Conservation (phyloP, 139 green algal genomes). For the Closterium sp. region DNA sequence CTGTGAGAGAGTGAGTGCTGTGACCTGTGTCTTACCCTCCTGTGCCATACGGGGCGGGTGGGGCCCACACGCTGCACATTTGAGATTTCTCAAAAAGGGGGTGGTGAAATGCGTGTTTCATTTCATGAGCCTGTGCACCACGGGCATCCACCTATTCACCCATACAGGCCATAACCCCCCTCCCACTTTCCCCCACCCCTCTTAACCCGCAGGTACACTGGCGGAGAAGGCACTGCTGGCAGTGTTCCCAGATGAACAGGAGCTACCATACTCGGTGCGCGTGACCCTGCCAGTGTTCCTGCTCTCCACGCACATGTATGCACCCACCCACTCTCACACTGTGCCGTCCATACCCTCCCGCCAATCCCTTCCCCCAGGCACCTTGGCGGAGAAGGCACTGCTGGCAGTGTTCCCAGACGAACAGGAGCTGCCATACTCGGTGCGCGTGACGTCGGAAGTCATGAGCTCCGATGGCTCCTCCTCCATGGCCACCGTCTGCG, state of each 20-base stretch:
- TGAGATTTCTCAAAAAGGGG: too few relatives aligned
- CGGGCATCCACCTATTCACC: too few relatives aligned
- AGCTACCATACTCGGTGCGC: slow-evolving; percentile 83
- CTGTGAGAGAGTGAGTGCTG: too few relatives aligned
- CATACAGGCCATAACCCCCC: too few relatives aligned
- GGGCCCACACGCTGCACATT: too few relatives aligned
- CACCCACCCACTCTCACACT: too few relatives aligned
- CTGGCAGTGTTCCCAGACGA: slow-evolving; percentile 60
- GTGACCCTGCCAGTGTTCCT: slow-evolving; percentile 80
- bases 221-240: slow-evolving; percentile 79
- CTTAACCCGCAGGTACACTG: slow-evolving; percentile 55
- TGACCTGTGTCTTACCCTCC: too few relatives aligned
- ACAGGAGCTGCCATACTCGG: slow-evolving; percentile 77
- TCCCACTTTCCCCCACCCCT: too few relatives aligned
- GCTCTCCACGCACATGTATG: neutral
- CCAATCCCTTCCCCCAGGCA: slow-evolving; percentile 31
- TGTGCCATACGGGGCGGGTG: too few relatives aligned
- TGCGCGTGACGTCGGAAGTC: slow-evolving; percentile 89
- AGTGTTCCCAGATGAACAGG: slow-evolving; percentile 61
- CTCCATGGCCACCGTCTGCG: slow-evolving; percentile 95
- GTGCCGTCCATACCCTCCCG: too few relatives aligned
- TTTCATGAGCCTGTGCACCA: too few relatives aligned
- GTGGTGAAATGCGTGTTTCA: too few relatives aligned
- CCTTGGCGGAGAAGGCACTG: slow-evolving; percentile 85
- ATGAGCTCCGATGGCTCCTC: slow-evolving; percentile 92